Base-by-base conservation (phyloP, 805 yeast genomes). In the Saturnispora kantuleensis region DNA sequence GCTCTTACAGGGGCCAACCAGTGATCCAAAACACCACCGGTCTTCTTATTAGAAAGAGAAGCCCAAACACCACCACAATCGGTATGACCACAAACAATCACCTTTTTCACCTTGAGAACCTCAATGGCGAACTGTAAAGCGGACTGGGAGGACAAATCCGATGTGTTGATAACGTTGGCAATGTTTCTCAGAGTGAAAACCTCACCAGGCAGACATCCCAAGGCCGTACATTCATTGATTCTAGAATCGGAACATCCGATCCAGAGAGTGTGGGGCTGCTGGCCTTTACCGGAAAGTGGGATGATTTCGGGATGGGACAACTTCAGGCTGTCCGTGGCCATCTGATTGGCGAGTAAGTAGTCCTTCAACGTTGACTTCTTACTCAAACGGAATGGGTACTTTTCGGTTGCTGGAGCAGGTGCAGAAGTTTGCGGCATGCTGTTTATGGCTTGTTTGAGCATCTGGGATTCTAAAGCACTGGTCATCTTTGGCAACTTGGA, bases 51-150 rank as follows among this genome's bases (percentile, higher is more conserved):
- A 2, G 80, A 71, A 39, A 89, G 65, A 8, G 88, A 78, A 17
- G 95, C 87, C 77, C 84, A 78, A 41, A 86, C 77, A 29, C 96
- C 97, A 41, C 96, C 96, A 70, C 97, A 89, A 62, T 86, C 95
- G 30, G 93, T 83, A 65, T 89, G 97, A 3, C 97, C 97, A 64
- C 96, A 85, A 5, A 89, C 83, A 45, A 89, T 73, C 42, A 89
- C 78, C 58, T 84, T 86, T 52, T 71, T 73, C 34, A 90, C 94
- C 56, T 84, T 82, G 48, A 89, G 70, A 11, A 81, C 86, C 52
- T 85, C 88, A 52, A 90, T 77, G 5, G 96, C 95, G 57, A 85
- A 86, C 62, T 89, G 96, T 29, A 90, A 67, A 2, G 88, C 88
- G 0, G 95, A 81, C 59, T 77, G 78, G 15, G 82, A 71, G 35